Evolutionary conservation across 805 yeast species (phyloP).

Genomic region (Suhomyces prunicola): DNA sequence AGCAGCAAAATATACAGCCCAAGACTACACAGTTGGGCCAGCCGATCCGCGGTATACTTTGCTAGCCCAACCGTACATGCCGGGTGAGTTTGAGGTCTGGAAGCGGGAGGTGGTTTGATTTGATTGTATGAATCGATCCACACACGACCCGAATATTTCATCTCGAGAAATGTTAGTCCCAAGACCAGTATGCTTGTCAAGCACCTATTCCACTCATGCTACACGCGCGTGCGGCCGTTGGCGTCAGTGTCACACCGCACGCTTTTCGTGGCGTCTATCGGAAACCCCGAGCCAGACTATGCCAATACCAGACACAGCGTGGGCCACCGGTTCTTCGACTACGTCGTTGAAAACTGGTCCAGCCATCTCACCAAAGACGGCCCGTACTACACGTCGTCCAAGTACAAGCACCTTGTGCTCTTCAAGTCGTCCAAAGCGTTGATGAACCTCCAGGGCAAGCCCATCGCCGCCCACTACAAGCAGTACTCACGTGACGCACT

Average conservation of each 20-base stretch:
- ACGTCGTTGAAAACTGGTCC: slow-evolving; percentile 23
- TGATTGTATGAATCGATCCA: too few species aligned
- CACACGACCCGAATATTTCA: not conserved
- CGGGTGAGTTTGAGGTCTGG: too few species aligned
- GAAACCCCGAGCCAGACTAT: slow-evolving; percentile 71
- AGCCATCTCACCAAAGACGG: slow-evolving; percentile 9
- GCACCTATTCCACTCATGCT: slow-evolving; percentile 5
- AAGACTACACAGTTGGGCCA: too few species aligned
- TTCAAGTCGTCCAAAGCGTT: slow-evolving; percentile 52
- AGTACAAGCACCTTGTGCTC: slow-evolving; percentile 22
- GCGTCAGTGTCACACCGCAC: slow-evolving; percentile 9
- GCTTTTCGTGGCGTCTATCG: slow-evolving; percentile 52
- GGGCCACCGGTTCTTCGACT: slow-evolving; percentile 57
- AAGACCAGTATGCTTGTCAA: slow-evolving; percentile 4
- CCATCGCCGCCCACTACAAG: slow-evolving; percentile 49
- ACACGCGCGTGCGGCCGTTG: slow-evolving; percentile 3
- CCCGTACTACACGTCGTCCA: slow-evolving; percentile 7
- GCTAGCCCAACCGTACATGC: too few species aligned
- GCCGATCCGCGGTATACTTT: too few species aligned
- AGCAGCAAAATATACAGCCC: too few species aligned
- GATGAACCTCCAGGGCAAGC: slow-evolving; percentile 74
- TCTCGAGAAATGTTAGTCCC: not conserved
- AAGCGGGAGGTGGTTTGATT: too few species aligned
- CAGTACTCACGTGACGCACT: slow-evolving; percentile 33
- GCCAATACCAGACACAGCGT: slow-evolving; percentile 71